Evolutionary conservation across 2,329 filamentous ascomycete genomes (phyloP).

Genomic region (Annulohypoxylon truncatum): DNA sequence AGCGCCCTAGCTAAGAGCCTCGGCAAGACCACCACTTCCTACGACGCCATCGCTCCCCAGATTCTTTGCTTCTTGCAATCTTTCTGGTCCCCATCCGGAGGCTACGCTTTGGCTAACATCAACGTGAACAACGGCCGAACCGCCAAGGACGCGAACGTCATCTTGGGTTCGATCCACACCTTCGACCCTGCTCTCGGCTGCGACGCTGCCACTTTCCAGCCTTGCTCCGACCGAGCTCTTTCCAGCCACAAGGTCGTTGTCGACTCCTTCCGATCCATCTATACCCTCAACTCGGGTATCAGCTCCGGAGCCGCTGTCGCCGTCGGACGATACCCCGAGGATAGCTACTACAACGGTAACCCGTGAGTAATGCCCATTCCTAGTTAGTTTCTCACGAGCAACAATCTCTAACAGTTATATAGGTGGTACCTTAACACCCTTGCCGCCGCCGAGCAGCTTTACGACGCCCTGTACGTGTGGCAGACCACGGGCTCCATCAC

Average conservation of each 20-base stretch:
- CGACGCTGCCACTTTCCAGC: slow-evolving; percentile 79
- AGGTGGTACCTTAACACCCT: slow-evolving; percentile 82
- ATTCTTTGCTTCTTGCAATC: slow-evolving; percentile 78
- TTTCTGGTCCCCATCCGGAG: slow-evolving; percentile 74
- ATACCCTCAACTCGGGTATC: slow-evolving; percentile 75
- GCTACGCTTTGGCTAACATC: slow-evolving; percentile 77
- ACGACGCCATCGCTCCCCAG: slow-evolving; percentile 73
- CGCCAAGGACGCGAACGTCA: slow-evolving; percentile 78
- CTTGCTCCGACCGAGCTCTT: slow-evolving; percentile 75
- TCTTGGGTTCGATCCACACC: slow-evolving; percentile 73
- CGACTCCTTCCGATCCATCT: slow-evolving; percentile 79
- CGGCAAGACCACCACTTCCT: slow-evolving; percentile 69
- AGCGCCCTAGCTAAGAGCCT: slow-evolving; percentile 72
- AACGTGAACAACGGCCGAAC: slow-evolving; percentile 70
- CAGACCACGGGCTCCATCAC: slow-evolving; percentile 70
- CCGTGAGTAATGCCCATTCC: slow-evolving; percentile 55
- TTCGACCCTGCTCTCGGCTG: slow-evolving; percentile 76
- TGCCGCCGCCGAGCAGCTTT: slow-evolving; percentile 83
- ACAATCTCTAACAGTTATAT: slow-evolving; percentile 21
- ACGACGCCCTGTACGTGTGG: slow-evolving; percentile 81
- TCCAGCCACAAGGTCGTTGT: slow-evolving; percentile 81
- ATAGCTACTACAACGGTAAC: slow-evolving; percentile 81
- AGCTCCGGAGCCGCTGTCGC: slow-evolving; percentile 68
- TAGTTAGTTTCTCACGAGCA: background rate
- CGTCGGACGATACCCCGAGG: slow-evolving; percentile 76